These are phyloP conservation scores for Schwanniomyces vanrijiae DNA, from an alignment of 805 yeast genomes.

Conservation along the genomic window DNA sequence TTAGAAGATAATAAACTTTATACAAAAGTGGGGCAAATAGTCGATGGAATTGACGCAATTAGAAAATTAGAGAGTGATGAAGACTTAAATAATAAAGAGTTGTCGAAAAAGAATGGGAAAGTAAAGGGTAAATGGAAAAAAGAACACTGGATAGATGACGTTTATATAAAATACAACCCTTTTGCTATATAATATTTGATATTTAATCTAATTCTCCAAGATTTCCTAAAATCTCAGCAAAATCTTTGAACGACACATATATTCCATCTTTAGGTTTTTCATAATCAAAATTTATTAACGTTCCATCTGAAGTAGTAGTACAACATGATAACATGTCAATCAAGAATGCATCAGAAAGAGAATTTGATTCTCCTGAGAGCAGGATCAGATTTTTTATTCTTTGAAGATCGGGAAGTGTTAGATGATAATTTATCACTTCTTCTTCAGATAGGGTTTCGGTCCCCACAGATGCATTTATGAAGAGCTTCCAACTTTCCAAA, in stretches of 20 bases:
- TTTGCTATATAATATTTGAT: conserved; percentile 6
- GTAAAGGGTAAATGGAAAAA: conserved; percentile 17
- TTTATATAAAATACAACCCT: conserved; percentile 15
- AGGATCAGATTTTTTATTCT: conserved; percentile 31
- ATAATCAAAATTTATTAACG: conserved; percentile 28
- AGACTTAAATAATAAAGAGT: conserved; percentile 6
- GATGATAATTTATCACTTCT: conserved; percentile 12
- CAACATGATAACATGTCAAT: conserved; percentile 45
- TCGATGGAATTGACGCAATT: conserved; percentile 17
- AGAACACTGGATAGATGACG: conserved; percentile 12
- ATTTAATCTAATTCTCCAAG: conserved; percentile 36
- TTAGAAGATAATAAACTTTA: conserved; percentile 10
- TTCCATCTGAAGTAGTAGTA: conserved; percentile 25
- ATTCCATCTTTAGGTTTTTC: conserved; percentile 23
- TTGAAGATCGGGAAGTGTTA: conserved; percentile 29
- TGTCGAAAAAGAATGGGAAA: conserved; percentile 14
- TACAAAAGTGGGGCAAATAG: conserved; percentile 14
- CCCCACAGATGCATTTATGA: conserved; percentile 21
- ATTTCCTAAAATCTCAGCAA: conserved; percentile 41
- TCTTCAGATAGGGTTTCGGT: neutral
- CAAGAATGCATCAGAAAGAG: conserved; percentile 30
- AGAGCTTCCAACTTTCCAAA: conserved; percentile 32
- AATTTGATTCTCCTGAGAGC: conserved; percentile 11
- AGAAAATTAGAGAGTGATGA: conserved; percentile 12
- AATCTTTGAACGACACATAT: conserved; percentile 35